These are phyloP conservation scores for Dryas drummondii DNA, from an alignment of 306 rosid species.

Conservation along the genomic window DNA sequence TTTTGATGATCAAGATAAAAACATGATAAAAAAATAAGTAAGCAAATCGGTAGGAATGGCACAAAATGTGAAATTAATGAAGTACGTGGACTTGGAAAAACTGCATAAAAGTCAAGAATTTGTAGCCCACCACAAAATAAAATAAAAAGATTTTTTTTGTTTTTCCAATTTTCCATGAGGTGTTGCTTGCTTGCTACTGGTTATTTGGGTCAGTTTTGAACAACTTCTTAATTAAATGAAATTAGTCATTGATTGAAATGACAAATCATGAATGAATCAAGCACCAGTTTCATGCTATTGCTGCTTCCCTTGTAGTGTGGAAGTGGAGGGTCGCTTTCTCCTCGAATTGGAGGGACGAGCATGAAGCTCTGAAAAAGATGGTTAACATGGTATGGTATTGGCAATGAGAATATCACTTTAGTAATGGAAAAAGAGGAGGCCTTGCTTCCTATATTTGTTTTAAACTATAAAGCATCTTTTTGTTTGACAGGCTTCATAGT, in stretches of 20 bases:
- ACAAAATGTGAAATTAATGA: not conserved
- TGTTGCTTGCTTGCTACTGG: not conserved
- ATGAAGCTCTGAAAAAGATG: not conserved
- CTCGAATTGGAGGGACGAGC: not conserved
- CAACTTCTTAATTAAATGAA: not conserved
- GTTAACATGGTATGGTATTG: too few relatives aligned
- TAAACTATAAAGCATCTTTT: too few relatives aligned
- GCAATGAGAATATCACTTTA: not conserved
- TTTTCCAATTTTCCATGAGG: conserved; percentile 12
- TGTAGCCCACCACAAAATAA: not conserved
- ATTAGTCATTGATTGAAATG: not conserved
- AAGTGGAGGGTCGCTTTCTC: not conserved
- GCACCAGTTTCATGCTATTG: not conserved
- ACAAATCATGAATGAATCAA: not conserved
- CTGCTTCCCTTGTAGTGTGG: not conserved
- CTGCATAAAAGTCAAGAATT: not conserved
- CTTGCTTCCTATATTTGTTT: too few relatives aligned
- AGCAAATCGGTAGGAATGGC: too few relatives aligned
- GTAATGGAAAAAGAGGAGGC: too few relatives aligned
- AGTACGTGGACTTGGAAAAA: not conserved
- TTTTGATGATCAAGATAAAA: too few relatives aligned
- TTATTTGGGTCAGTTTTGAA: conserved; percentile 8
- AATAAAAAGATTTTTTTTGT: too few relatives aligned
- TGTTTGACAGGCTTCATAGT: too few relatives aligned
- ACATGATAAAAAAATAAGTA: too few relatives aligned